These are phyloP conservation scores for Eleusine indica DNA, from an alignment of 176 grass and related monocot species.

Conservation along the genomic window DNA sequence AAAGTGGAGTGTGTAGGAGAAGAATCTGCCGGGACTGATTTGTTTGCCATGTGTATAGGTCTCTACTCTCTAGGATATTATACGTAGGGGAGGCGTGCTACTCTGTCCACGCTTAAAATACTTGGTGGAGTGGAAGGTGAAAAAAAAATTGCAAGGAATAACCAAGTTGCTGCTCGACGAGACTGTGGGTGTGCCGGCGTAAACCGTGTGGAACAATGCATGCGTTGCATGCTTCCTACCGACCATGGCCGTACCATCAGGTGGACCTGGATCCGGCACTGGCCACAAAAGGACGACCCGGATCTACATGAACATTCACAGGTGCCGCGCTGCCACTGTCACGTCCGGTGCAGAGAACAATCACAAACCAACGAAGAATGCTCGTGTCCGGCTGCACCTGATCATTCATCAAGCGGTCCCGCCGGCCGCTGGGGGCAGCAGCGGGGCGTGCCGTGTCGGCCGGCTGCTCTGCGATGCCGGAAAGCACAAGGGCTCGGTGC, in stretches of 20 bases:
- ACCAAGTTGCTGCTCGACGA: background rate
- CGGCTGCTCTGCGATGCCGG: background rate
- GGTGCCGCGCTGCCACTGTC: background rate
- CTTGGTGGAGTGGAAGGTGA: background rate
- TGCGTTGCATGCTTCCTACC: background rate
- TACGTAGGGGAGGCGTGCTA: background rate
- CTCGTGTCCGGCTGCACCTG: background rate
- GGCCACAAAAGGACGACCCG: background rate
- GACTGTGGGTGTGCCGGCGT: background rate
- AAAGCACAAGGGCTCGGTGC: background rate
- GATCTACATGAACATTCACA: background rate
- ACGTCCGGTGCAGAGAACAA: slow-evolving; percentile 27
- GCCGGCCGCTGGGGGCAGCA: background rate
- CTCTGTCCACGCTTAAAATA: slow-evolving; percentile 1
- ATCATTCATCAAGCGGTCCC: background rate
- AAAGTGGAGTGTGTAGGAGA: slow-evolving; percentile 9
- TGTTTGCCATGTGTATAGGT: slow-evolving; percentile 1
- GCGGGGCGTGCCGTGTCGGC: background rate
- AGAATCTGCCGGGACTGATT: slow-evolving; percentile 17
- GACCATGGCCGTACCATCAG: background rate
- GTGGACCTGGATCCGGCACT: background rate
- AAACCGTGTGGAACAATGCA: background rate
- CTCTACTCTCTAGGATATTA: background rate
- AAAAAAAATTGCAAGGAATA: background rate
- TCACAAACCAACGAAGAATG: slow-evolving; percentile 29